These are phyloP conservation scores for Neofusicoccum parvum DNA, from an alignment of 2,329 filamentous ascomycete species.

Conservation along the genomic window DNA sequence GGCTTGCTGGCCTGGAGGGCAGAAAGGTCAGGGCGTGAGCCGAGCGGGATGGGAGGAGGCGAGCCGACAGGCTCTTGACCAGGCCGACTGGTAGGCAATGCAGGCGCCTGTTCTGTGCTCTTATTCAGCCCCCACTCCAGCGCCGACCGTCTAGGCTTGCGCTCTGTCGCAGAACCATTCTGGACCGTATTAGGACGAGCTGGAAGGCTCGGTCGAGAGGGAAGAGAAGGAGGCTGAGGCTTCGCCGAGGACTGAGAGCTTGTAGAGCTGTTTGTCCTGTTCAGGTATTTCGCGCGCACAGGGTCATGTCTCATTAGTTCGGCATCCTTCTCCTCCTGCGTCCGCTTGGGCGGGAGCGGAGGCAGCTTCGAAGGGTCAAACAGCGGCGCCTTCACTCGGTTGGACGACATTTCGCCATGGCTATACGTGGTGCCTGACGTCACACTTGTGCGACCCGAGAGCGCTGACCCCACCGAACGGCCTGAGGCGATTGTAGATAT, in stretches of 20 bases:
- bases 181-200: conserved; percentile 25
- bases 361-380: conserved; percentile 60
- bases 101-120: conserved; percentile 32
- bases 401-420: conserved; percentile 36
- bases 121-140: conserved; percentile 51
- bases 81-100: conserved; percentile 26
- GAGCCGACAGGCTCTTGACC: conserved; percentile 18
- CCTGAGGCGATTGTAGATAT: conserved; percentile 53
- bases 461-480: conserved; percentile 52
- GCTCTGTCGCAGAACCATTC: conserved; percentile 25
- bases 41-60: conserved; percentile 56
- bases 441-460: conserved; percentile 48
- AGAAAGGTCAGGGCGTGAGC: conserved; percentile 60
- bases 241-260: conserved; percentile 14
- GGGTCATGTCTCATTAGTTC: conserved; percentile 32
- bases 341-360: conserved; percentile 54
- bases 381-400: conserved; percentile 55
- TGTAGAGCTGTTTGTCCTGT: not conserved
- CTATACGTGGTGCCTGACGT: conserved; percentile 35
- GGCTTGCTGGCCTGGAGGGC: conserved; percentile 53
- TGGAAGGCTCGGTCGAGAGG: conserved; percentile 33
- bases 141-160: conserved; percentile 47
- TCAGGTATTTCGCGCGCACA: conserved; percentile 21
- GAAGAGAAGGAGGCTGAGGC: conserved; percentile 26
- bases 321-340: conserved; percentile 43